Base-by-base conservation (phyloP, 352 stramenopile genomes). In the Pythium phragmitis region DNA sequence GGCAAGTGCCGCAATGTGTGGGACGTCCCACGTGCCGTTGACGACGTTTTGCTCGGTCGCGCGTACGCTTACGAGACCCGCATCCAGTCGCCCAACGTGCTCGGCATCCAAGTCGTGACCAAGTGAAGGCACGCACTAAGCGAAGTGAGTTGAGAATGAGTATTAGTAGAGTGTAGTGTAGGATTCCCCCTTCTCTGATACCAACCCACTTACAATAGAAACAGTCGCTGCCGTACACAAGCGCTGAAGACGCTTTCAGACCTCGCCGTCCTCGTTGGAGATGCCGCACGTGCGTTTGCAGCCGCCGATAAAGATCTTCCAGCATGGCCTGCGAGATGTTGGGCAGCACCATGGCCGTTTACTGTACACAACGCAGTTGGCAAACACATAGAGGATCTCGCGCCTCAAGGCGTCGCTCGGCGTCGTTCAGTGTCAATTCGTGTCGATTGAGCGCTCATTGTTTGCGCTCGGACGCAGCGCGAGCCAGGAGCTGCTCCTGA, bases 1-100 rank as follows among this genome's bases (percentile, higher is more conserved):
- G 68, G 90, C 50, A 63, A 74, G 19, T 96, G 78, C 67, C 60
- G 68, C 14, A 79, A 96, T 37, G 78, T 92, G 50, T 82, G 68
- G 63, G 61, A 94, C 66, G 72, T 76, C 13, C 79, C 67, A 2
- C 70, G 76, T 11, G 82, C 86, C 5, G 85, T 94, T 8, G 85
- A 94, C 64, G 70, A 54, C 26, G 75, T 91, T 7, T 57, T 94
- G 2, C 58, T 67, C 0, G 76, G 77, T 16, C 62, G 64, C 39
- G 21, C 26, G 87, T 3, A 28, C 26, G 26, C 26, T 68, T 85
- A 88, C 46, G 75, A 83, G 57, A 78, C 66, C 2, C 74, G 75
- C 5, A 52, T 73, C 16, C 75, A 72, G 64, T 64, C 68, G 34
- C 28, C 49, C 0, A 69, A 30, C 14, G 74, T 69, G n/a, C 39